Conservation (phyloP, 768 basidiomycete species). For the Boletellus emodensis region DNA sequence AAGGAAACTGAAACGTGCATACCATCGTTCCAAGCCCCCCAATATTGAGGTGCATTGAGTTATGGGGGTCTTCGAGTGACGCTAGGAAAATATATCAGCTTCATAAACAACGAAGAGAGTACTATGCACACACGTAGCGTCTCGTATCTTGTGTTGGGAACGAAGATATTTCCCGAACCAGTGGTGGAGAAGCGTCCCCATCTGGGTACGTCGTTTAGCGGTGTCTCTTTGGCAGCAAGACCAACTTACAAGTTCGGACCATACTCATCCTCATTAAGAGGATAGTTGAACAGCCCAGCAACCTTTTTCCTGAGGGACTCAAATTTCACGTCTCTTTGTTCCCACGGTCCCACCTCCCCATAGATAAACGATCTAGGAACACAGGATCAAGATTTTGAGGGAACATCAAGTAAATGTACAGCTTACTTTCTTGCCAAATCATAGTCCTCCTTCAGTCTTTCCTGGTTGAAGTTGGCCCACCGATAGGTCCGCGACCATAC, state of each 20-base stretch:
- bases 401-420: background rate
- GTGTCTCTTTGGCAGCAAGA: background rate
- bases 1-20: background rate
- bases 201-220: too few relatives aligned
- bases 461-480: background rate
- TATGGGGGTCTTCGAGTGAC: constrained; percentile 19
- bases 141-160: too few relatives aligned
- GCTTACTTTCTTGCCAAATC: constrained; percentile 10
- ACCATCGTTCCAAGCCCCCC: constrained; percentile 20
- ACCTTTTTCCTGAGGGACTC: constrained; percentile 18
- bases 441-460: constrained; percentile 11
- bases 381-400: background rate
- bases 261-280: constrained; percentile 7
- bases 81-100: too few relatives aligned
- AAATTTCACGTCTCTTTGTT: too few relatives aligned
- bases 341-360: too few relatives aligned
- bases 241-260: constrained; percentile 15
- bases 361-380: background rate
- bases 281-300: constrained; percentile 12
- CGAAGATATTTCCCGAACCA: too few relatives aligned
- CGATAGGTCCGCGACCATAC: background rate
- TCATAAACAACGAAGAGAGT: background rate
- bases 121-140: too few relatives aligned
- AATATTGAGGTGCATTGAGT: constrained; percentile 14
- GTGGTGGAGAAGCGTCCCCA: too few relatives aligned